Percentiles rank a stretch among this genome's conserved stretches.
Evolutionary conservation across 2,329 filamentous ascomycete genomes (phyloP).

Genomic region (Scopulariopsis brevicaulis): DNA sequence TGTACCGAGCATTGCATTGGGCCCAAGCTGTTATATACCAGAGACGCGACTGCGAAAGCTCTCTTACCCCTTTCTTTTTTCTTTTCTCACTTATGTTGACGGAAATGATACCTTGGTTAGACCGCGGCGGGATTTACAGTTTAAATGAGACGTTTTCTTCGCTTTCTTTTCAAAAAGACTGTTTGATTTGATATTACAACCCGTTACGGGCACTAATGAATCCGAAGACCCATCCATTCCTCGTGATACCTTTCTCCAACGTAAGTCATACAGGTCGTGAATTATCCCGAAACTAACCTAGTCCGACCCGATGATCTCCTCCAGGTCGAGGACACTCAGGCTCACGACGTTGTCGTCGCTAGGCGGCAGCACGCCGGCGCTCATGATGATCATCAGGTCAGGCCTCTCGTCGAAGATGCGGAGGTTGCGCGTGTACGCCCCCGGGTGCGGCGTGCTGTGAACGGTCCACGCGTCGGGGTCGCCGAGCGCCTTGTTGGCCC

Average conservation of each 20-base stretch:
- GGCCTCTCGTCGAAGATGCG: slow-evolving; percentile 21
- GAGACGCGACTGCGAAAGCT: neutral
- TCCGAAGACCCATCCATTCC: neutral
- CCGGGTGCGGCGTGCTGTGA: slow-evolving; percentile 20
- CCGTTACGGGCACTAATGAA: neutral
- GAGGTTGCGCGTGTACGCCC: slow-evolving; percentile 24
- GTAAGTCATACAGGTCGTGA: neutral
- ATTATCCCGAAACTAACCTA: neutral
- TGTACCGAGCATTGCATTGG: neutral
- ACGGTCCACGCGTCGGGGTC: slow-evolving; percentile 23
- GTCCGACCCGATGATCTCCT: slow-evolving; percentile 5
- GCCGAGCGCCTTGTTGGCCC: slow-evolving; percentile 27
- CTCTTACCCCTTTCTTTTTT: neutral
- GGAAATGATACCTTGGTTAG: slow-evolving; percentile 4
- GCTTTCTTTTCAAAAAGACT: neutral
- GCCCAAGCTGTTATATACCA: neutral
- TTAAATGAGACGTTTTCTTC: neutral
- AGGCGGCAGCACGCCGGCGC: slow-evolving; percentile 31
- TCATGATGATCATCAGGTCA: slow-evolving; percentile 27
- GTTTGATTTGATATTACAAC: neutral
- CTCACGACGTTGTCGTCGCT: slow-evolving; percentile 31
- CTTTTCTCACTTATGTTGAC: neutral
- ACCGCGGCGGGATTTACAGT: neutral
- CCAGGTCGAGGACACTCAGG: slow-evolving; percentile 18
- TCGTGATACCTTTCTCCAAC: neutral